Conservation (phyloP, 345 rosid species). For the Brassica cretica region DNA sequence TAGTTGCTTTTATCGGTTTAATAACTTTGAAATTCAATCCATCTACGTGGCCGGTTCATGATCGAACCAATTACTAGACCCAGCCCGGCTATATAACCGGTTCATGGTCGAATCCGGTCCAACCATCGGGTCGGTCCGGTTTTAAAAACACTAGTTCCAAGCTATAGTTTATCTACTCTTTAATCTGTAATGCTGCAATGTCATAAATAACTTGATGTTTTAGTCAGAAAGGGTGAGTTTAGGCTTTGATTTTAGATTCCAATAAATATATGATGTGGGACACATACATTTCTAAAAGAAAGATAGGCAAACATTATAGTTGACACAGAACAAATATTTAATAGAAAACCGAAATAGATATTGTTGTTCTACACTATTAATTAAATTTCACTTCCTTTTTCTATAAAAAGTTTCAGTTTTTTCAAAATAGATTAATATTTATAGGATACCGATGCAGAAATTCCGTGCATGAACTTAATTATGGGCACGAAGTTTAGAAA, state of each 20-base stretch:
- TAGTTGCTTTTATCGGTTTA: too few species aligned
- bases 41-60: too few species aligned
- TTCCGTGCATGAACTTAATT: background rate
- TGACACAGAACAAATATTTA: background rate
- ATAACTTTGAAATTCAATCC: too few species aligned
- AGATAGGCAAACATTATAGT: background rate
- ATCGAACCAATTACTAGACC: too few species aligned
- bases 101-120: too few species aligned
- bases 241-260: background rate
- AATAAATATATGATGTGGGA: background rate
- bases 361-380: background rate
- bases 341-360: background rate
- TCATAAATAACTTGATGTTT: background rate
- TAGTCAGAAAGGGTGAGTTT: background rate
- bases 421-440: too few species aligned
- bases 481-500: background rate
- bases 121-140: too few species aligned
- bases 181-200: background rate
- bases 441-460: background rate
- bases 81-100: too few species aligned
- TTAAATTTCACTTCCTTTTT: background rate
- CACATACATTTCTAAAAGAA: background rate
- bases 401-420: background rate
- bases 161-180: background rate
- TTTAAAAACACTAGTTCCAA: background rate